A percentile compares a stretch with the other conserved stretches of the same genome.
Conservation (phyloP, 306 rosid species). For the Glycyrrhiza uralensis region DNA sequence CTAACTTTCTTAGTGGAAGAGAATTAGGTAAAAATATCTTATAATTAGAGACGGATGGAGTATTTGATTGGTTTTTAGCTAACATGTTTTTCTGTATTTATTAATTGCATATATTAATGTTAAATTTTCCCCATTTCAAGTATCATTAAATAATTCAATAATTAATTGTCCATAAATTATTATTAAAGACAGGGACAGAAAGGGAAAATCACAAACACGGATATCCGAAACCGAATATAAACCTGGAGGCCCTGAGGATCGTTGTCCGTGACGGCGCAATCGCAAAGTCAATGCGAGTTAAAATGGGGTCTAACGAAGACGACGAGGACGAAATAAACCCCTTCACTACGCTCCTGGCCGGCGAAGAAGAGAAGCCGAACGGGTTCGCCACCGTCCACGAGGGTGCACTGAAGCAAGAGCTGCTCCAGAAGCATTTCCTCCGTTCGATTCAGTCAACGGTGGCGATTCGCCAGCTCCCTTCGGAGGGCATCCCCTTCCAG, state of each 20-base stretch:
- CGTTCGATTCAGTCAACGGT: conserved; percentile 56
- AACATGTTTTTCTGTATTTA: too few species aligned
- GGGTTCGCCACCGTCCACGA: not conserved
- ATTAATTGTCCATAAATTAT: not conserved
- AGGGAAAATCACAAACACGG: not conserved
- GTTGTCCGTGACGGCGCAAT: not conserved
- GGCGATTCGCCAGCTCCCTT: conserved; percentile 70
- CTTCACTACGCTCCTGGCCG: conserved; percentile 28
- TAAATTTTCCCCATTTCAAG: too few species aligned
- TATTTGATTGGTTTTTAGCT: too few species aligned
- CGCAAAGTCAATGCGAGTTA: conserved; percentile 8
- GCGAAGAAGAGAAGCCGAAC: not conserved
- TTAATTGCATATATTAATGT: too few species aligned
- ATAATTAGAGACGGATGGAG: too few species aligned
- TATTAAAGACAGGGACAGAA: not conserved
- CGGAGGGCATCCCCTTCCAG: conserved; percentile 87
- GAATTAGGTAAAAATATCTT: too few species aligned
- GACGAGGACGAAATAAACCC: conserved; percentile 49
- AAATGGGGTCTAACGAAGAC: conserved; percentile 39
- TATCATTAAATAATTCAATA: too few species aligned
- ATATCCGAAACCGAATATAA: not conserved
- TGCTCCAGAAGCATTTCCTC: conserved; percentile 45
- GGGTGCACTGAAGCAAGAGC: conserved; percentile 12
- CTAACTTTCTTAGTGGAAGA: too few species aligned
- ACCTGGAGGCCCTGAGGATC: conserved; percentile 21